Conservation (phyloP, 1,284 basidiomycete species). For the Leccinum pachyderme region DNA sequence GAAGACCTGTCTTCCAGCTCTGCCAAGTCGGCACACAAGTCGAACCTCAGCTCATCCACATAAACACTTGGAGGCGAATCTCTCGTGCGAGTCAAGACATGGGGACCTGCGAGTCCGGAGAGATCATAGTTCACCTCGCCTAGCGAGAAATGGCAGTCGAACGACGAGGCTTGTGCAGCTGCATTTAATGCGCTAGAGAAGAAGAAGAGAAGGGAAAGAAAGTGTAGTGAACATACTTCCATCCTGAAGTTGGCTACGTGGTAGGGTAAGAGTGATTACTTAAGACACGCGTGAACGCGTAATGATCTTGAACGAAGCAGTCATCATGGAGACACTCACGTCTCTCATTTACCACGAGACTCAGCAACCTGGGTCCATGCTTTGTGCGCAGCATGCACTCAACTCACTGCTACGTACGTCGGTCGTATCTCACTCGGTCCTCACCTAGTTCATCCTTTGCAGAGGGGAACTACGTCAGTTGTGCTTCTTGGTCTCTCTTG, state of each 20-base stretch:
- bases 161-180: constrained; percentile 41
- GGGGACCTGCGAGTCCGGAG: constrained; percentile 49
- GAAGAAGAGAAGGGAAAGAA: constrained; percentile 36
- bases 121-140: constrained; percentile 58
- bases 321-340: constrained; percentile 54
- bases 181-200: constrained; percentile 31
- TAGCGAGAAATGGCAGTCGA: constrained; percentile 54
- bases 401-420: constrained; percentile 71
- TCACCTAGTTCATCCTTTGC: constrained; percentile 13
- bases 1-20: constrained; percentile 45
- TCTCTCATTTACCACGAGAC: constrained; percentile 71
- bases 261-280: constrained; percentile 22
- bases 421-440: constrained; percentile 3
- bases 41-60: constrained; percentile 49
- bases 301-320: constrained; percentile 16
- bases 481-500: neutral
- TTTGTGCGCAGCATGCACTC: constrained; percentile 84
- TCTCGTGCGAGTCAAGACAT: constrained; percentile 40
- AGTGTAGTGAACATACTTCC: constrained; percentile 13
- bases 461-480: constrained; percentile 72
- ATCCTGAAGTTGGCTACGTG: constrained; percentile 11
- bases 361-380: constrained; percentile 75
- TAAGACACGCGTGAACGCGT: constrained; percentile 39
- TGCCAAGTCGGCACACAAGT: constrained; percentile 62
- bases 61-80: constrained; percentile 50